These are phyloP conservation scores for Colletotrichum sansevieriae DNA, from an alignment of 2,329 filamentous ascomycete species.

Conservation along the genomic window DNA sequence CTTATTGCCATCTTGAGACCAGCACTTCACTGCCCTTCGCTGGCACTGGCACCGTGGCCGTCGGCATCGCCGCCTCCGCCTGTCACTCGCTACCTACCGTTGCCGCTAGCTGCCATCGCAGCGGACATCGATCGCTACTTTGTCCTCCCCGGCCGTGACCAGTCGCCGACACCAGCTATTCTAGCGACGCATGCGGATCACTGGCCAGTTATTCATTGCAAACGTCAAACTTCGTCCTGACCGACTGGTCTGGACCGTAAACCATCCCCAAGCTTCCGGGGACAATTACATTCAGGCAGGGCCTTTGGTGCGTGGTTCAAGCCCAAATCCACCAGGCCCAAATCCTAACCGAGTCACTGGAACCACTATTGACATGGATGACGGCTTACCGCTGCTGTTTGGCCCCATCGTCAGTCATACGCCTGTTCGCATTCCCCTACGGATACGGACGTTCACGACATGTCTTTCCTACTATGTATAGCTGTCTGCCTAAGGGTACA, in stretches of 20 bases:
- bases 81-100: background rate
- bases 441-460: slow-evolving; percentile 3
- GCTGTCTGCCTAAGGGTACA: background rate
- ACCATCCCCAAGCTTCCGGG: background rate
- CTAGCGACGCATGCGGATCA: slow-evolving; percentile 9
- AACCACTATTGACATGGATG: slow-evolving; percentile 15
- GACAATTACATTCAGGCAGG: too few species aligned
- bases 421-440: slow-evolving; percentile 14
- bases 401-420: background rate
- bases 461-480: background rate
- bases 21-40: too few species aligned
- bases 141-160: too few species aligned
- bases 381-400: background rate
- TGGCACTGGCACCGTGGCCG: background rate
- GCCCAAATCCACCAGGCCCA: slow-evolving; percentile 1
- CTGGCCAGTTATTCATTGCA: background rate
- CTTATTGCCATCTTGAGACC: background rate
- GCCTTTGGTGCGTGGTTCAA: background rate
- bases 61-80: background rate
- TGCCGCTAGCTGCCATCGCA: slow-evolving; percentile 1
- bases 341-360: slow-evolving; percentile 17
- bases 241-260: background rate
- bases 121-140: background rate
- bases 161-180: too few species aligned
- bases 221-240: background rate